These are phyloP conservation scores for Mycena rebaudengoi DNA, from an alignment of 768 basidiomycete genomes.

Conservation along the genomic window DNA sequence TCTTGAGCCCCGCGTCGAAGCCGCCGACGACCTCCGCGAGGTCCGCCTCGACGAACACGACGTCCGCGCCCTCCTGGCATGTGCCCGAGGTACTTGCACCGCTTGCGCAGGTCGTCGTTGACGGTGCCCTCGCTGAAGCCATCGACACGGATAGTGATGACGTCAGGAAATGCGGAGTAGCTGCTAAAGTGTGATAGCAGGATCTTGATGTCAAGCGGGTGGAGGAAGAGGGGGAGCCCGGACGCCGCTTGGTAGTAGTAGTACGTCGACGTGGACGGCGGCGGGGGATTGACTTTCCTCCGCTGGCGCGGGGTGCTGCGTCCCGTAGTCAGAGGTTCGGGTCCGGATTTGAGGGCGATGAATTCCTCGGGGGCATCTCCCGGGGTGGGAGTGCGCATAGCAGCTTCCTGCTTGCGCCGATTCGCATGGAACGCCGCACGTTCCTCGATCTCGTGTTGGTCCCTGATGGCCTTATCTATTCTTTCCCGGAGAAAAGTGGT, in stretches of 20 bases:
- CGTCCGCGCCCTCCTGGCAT: conserved; percentile 91
- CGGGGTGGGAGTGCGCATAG: conserved; percentile 6
- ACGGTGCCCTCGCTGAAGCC: conserved; percentile 79
- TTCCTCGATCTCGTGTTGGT: conserved; percentile 62
- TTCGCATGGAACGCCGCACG: conserved; percentile 44
- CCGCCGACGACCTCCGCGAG: conserved; percentile 78
- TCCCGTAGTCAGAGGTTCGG: conserved; percentile 16
- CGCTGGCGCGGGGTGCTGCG: conserved; percentile 66
- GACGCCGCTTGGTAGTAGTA: conserved; percentile 96
- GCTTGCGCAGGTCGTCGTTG: conserved; percentile 92
- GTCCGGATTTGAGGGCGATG: conserved; percentile 51
- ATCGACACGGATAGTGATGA: conserved; percentile 83
- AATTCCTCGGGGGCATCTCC: conserved; percentile 67
- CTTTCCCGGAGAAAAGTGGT: conserved; percentile 68
- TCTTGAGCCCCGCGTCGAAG: conserved; percentile 69
- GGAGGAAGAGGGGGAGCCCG: conserved; percentile 90
- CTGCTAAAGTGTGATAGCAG: conserved; percentile 83
- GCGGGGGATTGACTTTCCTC: conserved; percentile 85
- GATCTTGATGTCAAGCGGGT: conserved; percentile 95
- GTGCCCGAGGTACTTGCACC: conserved; percentile 95
- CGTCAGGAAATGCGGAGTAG: conserved; percentile 87
- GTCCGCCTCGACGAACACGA: conserved; percentile 93
- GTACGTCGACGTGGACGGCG: conserved; percentile 89
- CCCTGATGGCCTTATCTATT: conserved; percentile 69
- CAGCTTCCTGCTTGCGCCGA: conserved; percentile 39